Percentiles rank a stretch among this genome's conserved stretches.
These are phyloP conservation scores for Oryza rufipogon DNA, from an alignment of 176 grass and related monocot genomes.

Conservation along the genomic window DNA sequence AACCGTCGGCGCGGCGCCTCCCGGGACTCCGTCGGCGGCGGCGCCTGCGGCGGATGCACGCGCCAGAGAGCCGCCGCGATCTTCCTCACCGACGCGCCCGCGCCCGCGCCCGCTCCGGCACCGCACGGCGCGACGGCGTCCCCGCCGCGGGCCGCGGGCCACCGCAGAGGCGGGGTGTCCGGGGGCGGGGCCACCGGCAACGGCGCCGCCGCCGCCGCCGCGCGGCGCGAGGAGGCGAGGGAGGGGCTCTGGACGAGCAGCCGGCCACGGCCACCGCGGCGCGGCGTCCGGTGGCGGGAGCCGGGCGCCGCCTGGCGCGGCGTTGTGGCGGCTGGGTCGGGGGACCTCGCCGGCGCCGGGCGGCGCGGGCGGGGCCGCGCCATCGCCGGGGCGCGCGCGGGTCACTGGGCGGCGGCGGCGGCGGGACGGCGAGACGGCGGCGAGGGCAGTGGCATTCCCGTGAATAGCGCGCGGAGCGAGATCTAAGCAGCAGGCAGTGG, in stretches of 20 bases:
- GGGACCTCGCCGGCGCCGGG: slow-evolving; percentile 10
- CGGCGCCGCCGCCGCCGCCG: not conserved
- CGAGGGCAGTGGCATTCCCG: slow-evolving; percentile 50
- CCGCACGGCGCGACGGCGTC: slow-evolving; percentile 10
- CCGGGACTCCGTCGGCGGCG: slow-evolving; percentile 31
- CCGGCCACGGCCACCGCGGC: slow-evolving; percentile 17
- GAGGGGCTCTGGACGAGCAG: slow-evolving; percentile 53
- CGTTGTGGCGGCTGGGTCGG: not conserved
- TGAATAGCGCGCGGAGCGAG: slow-evolving; percentile 34
- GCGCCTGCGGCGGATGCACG: slow-evolving; percentile 45
- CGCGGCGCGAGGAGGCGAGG: slow-evolving; percentile 36
- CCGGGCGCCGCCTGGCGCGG: not conserved
- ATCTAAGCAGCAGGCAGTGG: slow-evolving; percentile 32
- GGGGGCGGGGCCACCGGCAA: slow-evolving; percentile 11
- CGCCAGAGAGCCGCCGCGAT: slow-evolving; percentile 68
- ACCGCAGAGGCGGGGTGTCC: slow-evolving; percentile 32
- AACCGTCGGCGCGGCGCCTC: slow-evolving; percentile 24
- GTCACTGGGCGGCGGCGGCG: not conserved
- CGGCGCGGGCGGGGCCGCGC: slow-evolving; percentile 31
- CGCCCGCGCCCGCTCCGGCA: not conserved
- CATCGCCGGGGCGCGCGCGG: slow-evolving; percentile 26
- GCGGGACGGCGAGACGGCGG: not conserved
- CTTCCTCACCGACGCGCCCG: slow-evolving; percentile 56
- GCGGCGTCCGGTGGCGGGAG: not conserved
- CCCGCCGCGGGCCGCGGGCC: slow-evolving; percentile 22